Evolutionary conservation across 768 basidiomycete genomes (phyloP).

Genomic region (Psilocybe subaeruginosa): DNA sequence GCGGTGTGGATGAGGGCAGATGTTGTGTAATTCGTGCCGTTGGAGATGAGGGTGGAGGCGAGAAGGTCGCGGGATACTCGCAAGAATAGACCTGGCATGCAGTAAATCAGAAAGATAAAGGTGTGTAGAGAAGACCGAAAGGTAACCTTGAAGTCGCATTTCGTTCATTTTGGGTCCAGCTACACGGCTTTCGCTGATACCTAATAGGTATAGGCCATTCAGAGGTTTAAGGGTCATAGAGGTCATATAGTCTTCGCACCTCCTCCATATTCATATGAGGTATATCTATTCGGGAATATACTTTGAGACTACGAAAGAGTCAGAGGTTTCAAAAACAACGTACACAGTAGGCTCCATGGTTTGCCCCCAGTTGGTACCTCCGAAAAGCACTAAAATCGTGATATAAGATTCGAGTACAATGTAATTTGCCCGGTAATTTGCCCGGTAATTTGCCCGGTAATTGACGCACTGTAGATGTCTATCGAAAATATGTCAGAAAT

Average conservation of each 20-base stretch:
- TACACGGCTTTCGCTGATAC: conserved; percentile 56
- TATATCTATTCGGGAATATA: conserved; percentile 28
- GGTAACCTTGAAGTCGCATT: conserved; percentile 53
- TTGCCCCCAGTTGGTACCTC: conserved; percentile 68
- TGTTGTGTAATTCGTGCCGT: conserved; percentile 53
- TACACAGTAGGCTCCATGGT: conserved; percentile 57
- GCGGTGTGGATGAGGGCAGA: conserved; percentile 45
- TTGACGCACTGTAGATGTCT: conserved; percentile 51
- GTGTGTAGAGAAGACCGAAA: background rate
- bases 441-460: background rate
- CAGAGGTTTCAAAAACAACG: background rate
- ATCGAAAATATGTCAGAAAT: conserved; percentile 14
- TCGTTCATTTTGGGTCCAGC: conserved; percentile 53
- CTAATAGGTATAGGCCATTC: conserved; percentile 21
- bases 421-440: background rate
- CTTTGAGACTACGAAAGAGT: background rate
- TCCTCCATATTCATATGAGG: conserved; percentile 66
- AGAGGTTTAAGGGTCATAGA: background rate
- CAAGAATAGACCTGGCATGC: conserved; percentile 45
- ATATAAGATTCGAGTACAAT: too few species aligned
- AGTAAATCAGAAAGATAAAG: background rate
- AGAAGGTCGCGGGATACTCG: conserved; percentile 53
- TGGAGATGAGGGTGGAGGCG: conserved; percentile 44
- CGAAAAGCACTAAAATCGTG: conserved; percentile 49
- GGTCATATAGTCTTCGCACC: conserved; percentile 4